phyloP scores from a whole-genome alignment of 306 rosid genomes.

The Cercis canadensis region DNA sequence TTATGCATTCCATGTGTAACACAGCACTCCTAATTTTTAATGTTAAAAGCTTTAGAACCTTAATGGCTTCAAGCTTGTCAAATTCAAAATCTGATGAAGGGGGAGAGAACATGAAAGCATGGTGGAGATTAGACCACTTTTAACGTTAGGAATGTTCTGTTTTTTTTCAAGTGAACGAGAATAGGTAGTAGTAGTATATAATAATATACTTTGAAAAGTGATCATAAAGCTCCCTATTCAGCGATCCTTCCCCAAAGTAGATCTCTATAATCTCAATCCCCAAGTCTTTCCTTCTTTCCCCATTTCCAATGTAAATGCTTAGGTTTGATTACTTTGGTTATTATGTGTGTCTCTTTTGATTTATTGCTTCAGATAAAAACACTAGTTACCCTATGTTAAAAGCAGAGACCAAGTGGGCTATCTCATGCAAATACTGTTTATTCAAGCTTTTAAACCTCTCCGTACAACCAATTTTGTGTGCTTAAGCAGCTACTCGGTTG shows the following conservation, averaged over 20 bases:
- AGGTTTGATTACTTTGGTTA: constrained; percentile 59
- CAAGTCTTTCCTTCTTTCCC: constrained; percentile 62
- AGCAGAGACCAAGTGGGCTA: constrained; percentile 53
- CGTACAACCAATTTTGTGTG: constrained; percentile 35
- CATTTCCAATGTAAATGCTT: constrained; percentile 61
- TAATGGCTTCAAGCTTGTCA: constrained; percentile 20
- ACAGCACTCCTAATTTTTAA: too few relatives aligned
- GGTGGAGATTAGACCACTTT: constrained; percentile 64
- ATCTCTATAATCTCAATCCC: constrained; percentile 52
- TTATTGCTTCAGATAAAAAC: constrained; percentile 45
- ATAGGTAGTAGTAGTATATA: constrained; percentile 23
- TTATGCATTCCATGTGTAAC: too few relatives aligned
- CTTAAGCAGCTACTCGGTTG: constrained; percentile 27
- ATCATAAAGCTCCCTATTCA: constrained; percentile 63
- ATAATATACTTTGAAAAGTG: constrained; percentile 58
- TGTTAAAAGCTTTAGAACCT: constrained; percentile 18
- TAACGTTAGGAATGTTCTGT: constrained; percentile 78
- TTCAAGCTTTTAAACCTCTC: constrained; percentile 32
- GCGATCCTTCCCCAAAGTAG: constrained; percentile 60
- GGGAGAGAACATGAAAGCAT: constrained; percentile 52
- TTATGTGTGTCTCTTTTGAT: constrained; percentile 46
- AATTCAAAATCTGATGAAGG: constrained; percentile 34
- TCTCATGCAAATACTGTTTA: constrained; percentile 28
- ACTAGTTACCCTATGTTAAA: constrained; percentile 49
- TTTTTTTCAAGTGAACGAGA: constrained; percentile 32